Evolutionary conservation across 73 alveolate species (phyloP).

Genomic region (Tetrahymena elliotti): DNA sequence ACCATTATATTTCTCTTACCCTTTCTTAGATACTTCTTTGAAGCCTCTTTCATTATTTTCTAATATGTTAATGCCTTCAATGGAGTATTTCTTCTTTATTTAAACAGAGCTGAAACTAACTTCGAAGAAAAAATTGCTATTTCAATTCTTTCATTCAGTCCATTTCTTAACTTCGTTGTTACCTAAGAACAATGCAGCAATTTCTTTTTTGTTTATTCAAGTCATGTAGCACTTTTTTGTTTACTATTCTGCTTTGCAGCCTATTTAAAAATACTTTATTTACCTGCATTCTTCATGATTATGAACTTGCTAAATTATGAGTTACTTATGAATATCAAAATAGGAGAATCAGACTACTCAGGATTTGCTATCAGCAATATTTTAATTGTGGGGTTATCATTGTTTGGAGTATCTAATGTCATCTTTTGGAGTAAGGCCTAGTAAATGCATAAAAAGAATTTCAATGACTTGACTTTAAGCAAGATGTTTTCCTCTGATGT

Average conservation of each 20-base stretch:
- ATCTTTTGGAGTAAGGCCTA: background rate
- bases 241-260: background rate
- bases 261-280: background rate
- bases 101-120: background rate
- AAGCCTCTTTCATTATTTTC: background rate
- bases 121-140: background rate
- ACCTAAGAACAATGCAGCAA: background rate
- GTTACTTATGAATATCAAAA: background rate
- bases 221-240: background rate
- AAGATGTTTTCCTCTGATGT: background rate
- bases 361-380: background rate
- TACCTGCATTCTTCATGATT: background rate
- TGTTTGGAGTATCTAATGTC: background rate
- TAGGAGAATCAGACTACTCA: background rate
- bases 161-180: background rate
- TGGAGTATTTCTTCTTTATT: background rate
- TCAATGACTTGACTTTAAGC: background rate
- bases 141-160: background rate
- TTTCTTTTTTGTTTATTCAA: background rate
- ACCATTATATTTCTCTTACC: background rate
- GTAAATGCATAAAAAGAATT: background rate
- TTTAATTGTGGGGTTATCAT: background rate
- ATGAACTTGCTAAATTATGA: background rate
- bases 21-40: background rate
- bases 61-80: background rate